Conservation (phyloP, 1,284 basidiomycete genomes). For the Cryptococcus wingfieldii region DNA sequence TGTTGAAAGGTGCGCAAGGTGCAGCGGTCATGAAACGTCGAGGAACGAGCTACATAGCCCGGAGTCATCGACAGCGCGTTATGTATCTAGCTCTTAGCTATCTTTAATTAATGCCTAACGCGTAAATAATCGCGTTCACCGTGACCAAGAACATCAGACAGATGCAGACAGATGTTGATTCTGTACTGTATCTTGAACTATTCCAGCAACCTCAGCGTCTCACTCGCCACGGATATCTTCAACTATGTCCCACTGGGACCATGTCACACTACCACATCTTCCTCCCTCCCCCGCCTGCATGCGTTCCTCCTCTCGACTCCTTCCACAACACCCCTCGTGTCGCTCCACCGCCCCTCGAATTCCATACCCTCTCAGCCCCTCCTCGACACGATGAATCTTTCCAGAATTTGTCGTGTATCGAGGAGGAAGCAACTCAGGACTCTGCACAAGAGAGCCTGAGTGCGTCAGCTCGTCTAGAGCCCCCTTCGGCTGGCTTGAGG, state of each 20-base stretch:
- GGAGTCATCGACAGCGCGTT: too few species aligned
- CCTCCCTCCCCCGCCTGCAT: constrained; percentile 10
- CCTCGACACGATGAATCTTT: not conserved
- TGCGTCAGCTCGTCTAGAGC: not conserved
- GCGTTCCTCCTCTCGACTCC: not conserved
- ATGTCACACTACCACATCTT: constrained; percentile 17
- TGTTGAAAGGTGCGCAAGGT: too few species aligned
- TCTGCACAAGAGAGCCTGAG: not conserved
- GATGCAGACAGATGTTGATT: too few species aligned
- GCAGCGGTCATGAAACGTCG: too few species aligned
- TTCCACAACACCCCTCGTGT: not conserved
- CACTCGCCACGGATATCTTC: not conserved
- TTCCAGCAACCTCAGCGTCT: too few species aligned
- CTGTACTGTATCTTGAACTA: too few species aligned
- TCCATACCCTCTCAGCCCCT: not conserved
- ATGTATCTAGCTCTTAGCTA: too few species aligned
- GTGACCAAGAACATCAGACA: too few species aligned
- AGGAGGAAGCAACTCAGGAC: not conserved
- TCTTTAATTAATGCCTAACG: too few species aligned
- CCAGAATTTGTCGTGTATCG: not conserved
- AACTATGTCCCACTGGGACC: not conserved
- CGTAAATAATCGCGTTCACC: too few species aligned
- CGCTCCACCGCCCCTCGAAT: not conserved
- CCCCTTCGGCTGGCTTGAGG: not conserved
- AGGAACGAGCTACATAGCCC: too few species aligned